Percentiles rank a stretch among this genome's conserved stretches.
Evolutionary conservation across 1,139 yeast genomes (phyloP).

Genomic region (Suhomyces atakaporum): DNA sequence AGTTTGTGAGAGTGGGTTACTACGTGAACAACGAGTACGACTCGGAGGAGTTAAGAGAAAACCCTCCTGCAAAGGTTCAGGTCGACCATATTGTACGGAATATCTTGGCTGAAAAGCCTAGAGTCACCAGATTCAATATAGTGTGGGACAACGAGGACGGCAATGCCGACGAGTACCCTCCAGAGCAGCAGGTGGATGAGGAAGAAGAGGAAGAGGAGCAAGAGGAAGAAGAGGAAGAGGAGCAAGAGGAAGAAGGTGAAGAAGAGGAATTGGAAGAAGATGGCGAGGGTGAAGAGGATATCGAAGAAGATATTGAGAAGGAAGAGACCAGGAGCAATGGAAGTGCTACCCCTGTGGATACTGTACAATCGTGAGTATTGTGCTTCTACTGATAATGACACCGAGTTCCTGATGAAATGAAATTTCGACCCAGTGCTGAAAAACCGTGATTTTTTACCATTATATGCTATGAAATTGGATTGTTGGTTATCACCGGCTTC

Average conservation of each 20-base stretch:
- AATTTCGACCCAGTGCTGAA: too few species aligned
- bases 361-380: slow-evolving; percentile 16
- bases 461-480: too few species aligned
- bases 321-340: slow-evolving; percentile 23
- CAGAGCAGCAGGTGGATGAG: slow-evolving; percentile 50
- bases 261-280: slow-evolving; percentile 54
- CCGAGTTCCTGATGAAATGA: too few species aligned
- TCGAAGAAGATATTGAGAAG: slow-evolving; percentile 31
- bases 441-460: too few species aligned
- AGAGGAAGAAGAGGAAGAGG: slow-evolving; percentile 61
- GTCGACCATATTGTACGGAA: slow-evolving; percentile 94
- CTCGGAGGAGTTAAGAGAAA: slow-evolving; percentile 85
- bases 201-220: slow-evolving; percentile 57
- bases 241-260: slow-evolving; percentile 55
- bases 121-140: slow-evolving; percentile 94
- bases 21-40: slow-evolving; percentile 97
- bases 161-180: slow-evolving; percentile 68
- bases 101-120: slow-evolving; percentile 93
- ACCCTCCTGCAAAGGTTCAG: slow-evolving; percentile 92
- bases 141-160: slow-evolving; percentile 84
- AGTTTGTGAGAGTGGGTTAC: slow-evolving; percentile 95
- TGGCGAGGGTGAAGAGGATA: slow-evolving; percentile 31
- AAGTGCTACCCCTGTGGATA: slow-evolving; percentile 17
- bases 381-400: too few species aligned
- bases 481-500: too few species aligned